Evolutionary conservation across 2,329 filamentous ascomycete genomes (phyloP).

Genomic region (Penicillium glabrum): DNA sequence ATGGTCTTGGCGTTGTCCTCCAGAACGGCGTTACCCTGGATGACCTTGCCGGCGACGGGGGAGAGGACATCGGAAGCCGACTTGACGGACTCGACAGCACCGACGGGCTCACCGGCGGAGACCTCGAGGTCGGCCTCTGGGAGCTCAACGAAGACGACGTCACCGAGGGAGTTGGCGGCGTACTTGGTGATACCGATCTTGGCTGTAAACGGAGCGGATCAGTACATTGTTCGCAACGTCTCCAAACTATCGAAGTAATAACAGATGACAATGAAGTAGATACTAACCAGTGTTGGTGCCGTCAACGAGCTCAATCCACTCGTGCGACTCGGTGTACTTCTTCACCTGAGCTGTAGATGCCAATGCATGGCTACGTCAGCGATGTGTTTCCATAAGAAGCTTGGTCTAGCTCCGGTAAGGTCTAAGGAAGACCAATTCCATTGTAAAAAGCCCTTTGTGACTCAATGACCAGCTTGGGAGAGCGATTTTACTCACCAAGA

Average conservation of each 20-base stretch:
- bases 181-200: slow-evolving; percentile 85
- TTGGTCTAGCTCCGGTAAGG: background rate
- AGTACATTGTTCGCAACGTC: background rate
- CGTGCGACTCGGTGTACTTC: slow-evolving; percentile 95
- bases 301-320: slow-evolving; percentile 89
- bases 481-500: slow-evolving; percentile 31
- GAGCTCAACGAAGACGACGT: slow-evolving; percentile 96
- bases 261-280: background rate
- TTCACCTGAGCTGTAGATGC: slow-evolving; percentile 52
- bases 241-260: background rate
- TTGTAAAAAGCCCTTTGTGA: background rate
- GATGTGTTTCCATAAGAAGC: slow-evolving; percentile 3
- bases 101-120: slow-evolving; percentile 76
- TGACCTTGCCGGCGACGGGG: slow-evolving; percentile 75
- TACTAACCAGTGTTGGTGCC: slow-evolving; percentile 71
- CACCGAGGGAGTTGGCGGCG: slow-evolving; percentile 87
- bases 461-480: background rate
- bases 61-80: slow-evolving; percentile 96
- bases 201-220: slow-evolving; percentile 39
- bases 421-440: slow-evolving; percentile 7
- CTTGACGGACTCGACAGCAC: slow-evolving; percentile 97
- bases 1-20: slow-evolving; percentile 84
- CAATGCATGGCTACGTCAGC: slow-evolving; percentile 24
- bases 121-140: slow-evolving; percentile 70
- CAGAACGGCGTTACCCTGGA: slow-evolving; percentile 69